Evolutionary conservation across 2,329 filamentous ascomycete genomes (phyloP).

Genomic region (Phoma sp.): DNA sequence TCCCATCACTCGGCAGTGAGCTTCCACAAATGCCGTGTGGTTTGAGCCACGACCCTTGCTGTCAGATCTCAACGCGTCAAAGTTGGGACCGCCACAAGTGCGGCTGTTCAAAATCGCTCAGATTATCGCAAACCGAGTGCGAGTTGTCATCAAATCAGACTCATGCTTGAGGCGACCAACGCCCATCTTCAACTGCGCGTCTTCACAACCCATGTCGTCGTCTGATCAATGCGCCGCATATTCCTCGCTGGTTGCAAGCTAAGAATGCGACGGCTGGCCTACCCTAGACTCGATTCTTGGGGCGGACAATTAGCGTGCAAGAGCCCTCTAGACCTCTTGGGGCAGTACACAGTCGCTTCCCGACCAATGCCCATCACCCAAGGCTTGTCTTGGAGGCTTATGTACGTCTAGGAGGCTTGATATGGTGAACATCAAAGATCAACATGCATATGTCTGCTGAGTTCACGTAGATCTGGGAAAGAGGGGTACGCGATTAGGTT

Average conservation of each 20-base stretch:
- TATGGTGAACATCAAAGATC: slow-evolving; percentile 9
- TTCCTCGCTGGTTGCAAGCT: slow-evolving; percentile 1
- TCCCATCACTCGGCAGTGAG: slow-evolving; percentile 2
- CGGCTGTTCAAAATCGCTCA: slow-evolving; percentile 6
- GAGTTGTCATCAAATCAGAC: slow-evolving; percentile 6
- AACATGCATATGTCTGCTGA: not conserved
- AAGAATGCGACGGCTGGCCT: not conserved
- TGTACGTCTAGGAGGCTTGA: slow-evolving; percentile 9
- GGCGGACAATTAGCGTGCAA: slow-evolving; percentile 11
- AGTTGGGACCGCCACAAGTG: slow-evolving; percentile 15
- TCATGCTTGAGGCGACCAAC: slow-evolving; percentile 4
- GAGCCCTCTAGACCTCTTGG: slow-evolving; percentile 4
- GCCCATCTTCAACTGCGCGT: slow-evolving; percentile 4
- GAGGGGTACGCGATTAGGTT: slow-evolving; percentile 3
- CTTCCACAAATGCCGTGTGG: not conserved
- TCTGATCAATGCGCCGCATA: slow-evolving; percentile 11
- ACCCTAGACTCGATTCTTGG: slow-evolving; percentile 1
- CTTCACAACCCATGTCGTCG: slow-evolving; percentile 7
- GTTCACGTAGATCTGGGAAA: slow-evolving; percentile 4
- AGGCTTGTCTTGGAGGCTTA: slow-evolving; percentile 15
- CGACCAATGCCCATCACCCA: slow-evolving; percentile 8
- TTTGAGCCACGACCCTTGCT: slow-evolving; percentile 4
- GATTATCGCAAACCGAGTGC: slow-evolving; percentile 1
- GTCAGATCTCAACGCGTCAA: slow-evolving; percentile 4
- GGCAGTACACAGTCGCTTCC: slow-evolving; percentile 8